Evolutionary conservation across 345 rosid genomes (phyloP), one percentile per base, ranked within the genome.

Genomic region (Pistacia atlantica): DNA sequence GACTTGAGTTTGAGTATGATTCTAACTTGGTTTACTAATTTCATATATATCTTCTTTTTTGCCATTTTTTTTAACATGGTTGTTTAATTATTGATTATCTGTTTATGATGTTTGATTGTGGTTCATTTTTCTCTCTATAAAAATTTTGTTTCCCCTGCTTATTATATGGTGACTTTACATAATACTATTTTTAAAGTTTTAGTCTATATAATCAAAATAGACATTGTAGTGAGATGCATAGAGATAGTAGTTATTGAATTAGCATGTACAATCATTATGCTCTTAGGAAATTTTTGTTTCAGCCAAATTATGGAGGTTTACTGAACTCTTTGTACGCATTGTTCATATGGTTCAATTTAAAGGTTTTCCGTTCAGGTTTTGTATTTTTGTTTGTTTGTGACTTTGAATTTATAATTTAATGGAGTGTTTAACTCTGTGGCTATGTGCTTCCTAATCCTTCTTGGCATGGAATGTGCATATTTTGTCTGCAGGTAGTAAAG

Each of bases 1-100:
- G 76, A 80, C 69, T 74, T 56, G 75, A 71, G 88, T 86, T 74
- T 51, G 75, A 71, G 88, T 86, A 81, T 64, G 85, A 71, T 76
- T 65, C 78, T 49, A 64, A 56, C 25, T 75, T 54, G 33, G 17
- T 57, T 70, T 17, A 58, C 65, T 77, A 31, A 0, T 49, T 62
- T 72, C 18, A 18, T 63, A 10, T 42, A 22, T 18, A 16, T 67
- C 69, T 4, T 16, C 12, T 69, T 58, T 16, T 11, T 11, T 17
- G 6, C 49, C 5, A 62, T 10, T 18, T 54, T 20, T 18, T 8
- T 14, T 14, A 38, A 13, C 38, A 54, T 71, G 55, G 9, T 55
- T 20, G 10, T 54, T 65, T 54, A n/a, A 74, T 74, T 17, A 9
- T 63, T 31, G 66, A 16, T 14, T 33, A 6, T 63, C 3, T 63